These are phyloP conservation scores for Benincasa hispida DNA, from an alignment of 306 rosid genomes.

Conservation along the genomic window DNA sequence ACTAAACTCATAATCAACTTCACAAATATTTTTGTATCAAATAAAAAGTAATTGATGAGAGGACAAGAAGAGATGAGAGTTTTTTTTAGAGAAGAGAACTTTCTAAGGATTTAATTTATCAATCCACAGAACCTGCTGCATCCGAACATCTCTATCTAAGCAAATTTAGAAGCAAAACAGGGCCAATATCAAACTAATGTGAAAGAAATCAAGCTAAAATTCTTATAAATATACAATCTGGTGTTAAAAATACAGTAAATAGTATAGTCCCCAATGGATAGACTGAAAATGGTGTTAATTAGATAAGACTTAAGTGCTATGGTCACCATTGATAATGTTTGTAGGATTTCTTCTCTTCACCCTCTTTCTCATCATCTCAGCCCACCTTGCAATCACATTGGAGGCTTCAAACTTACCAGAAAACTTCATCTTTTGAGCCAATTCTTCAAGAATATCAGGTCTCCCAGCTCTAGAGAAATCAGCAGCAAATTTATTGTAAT, in stretches of 20 bases:
- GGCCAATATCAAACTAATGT: not conserved
- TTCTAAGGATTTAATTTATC: not conserved
- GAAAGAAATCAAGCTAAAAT: not conserved
- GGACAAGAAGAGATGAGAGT: not conserved
- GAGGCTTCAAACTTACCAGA: slow-evolving; percentile 74
- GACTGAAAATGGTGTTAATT: not conserved
- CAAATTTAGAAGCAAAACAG: not conserved
- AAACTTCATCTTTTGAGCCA: slow-evolving; percentile 63
- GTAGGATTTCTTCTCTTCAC: slow-evolving; percentile 33
- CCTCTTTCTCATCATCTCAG: slow-evolving; percentile 60
- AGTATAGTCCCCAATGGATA: not conserved
- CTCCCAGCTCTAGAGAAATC: slow-evolving; percentile 70
- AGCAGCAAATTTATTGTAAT: slow-evolving; percentile 68
- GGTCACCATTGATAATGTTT: not conserved
- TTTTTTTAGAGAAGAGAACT: too few relatives aligned
- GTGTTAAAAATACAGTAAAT: not conserved
- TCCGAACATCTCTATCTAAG: not conserved
- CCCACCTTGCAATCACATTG: slow-evolving; percentile 57
- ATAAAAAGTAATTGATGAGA: not conserved
- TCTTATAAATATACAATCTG: not conserved
- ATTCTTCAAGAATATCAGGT: slow-evolving; percentile 56
- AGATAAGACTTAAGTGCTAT: not conserved
- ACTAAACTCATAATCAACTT: too few relatives aligned
- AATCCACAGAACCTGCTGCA: not conserved
- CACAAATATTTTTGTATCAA: not conserved